Base-by-base conservation (phyloP, 1,284 basidiomycete species). In the Apiotrichum sp. region DNA sequence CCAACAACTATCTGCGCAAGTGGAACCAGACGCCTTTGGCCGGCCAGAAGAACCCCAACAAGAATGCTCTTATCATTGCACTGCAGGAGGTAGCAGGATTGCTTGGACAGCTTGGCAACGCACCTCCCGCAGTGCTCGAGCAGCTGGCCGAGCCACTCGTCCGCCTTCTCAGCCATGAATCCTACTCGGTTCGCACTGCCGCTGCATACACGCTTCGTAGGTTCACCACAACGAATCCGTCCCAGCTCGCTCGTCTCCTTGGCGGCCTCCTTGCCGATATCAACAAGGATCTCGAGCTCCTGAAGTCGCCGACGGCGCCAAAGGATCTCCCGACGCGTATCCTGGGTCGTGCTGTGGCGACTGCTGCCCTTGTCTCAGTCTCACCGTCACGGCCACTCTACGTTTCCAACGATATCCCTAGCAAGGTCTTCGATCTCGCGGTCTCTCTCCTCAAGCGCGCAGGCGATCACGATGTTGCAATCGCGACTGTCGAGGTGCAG, bases 11-110 rank as follows among this genome's bases (percentile, higher is more conserved):
- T 67, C 78, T 97, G 53, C 90, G 89, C 69, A 83, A 88, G 57
- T 98, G 92, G 91, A 64, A 67, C 38, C 92, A 92, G 0, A 86
- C 89, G 1, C 82, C 95, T 70, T 86, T 96, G 81, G 92, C 91
- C 2, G 89, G 89, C 4, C 85, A 89, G 61, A 78, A 78, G 29
- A 82, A 87, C 0, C 89, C 92, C 0, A 80, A 78, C 53, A 83
- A 89, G 22, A 76, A 84, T 1, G 83, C 89, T 1, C 79, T 98
- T 9, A 82, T 86, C 1, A 80, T 95, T 22, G 86, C 85, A 1
- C 79, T 98, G 11, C 81, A 86, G 49, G 93, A 97, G 73, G 84
- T 91, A 16, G 85, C 90, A 0, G 89, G 87, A 3, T 76, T 98
- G 3, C 75, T 98, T 2, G 86, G 87, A 50, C 89, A 95, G 68